Conservation (phyloP, 306 rosid species). For the Argentina anserina region DNA sequence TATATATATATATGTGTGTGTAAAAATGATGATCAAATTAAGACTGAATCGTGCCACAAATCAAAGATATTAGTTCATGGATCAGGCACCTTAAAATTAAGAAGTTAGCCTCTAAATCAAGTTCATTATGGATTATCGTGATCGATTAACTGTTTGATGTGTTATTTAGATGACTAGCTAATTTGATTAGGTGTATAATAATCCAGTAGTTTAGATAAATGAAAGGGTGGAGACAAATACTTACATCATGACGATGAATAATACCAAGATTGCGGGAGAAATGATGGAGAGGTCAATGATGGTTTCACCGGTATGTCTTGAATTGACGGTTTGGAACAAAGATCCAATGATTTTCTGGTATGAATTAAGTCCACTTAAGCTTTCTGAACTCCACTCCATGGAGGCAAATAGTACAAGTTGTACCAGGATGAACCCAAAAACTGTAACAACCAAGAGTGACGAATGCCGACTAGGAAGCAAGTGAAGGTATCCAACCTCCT, state of each 20-base stretch:
- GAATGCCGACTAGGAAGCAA: slow-evolving; percentile 34
- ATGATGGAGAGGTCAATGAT: slow-evolving; percentile 41
- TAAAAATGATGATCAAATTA: too few relatives aligned
- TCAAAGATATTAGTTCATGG: not conserved
- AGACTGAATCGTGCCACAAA: too few relatives aligned
- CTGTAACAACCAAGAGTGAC: slow-evolving; percentile 32
- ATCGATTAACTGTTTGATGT: not conserved
- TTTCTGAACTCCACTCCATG: slow-evolving; percentile 50
- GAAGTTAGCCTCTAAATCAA: too few relatives aligned
- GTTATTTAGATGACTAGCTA: not conserved
- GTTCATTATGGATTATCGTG: too few relatives aligned
- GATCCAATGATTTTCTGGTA: slow-evolving; percentile 42
- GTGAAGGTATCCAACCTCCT: slow-evolving; percentile 39
- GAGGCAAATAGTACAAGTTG: slow-evolving; percentile 31
- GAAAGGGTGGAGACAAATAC: slow-evolving; percentile 17
- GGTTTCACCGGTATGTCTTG: slow-evolving; percentile 57
- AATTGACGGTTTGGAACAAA: slow-evolving; percentile 45
- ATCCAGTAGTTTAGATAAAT: not conserved
- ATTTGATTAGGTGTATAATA: too few relatives aligned
- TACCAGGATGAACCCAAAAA: slow-evolving; percentile 39
- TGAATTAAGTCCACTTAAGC: slow-evolving; percentile 28
- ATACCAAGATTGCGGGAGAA: slow-evolving; percentile 46
- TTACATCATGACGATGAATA: slow-evolving; percentile 62
- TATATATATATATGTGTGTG: too few relatives aligned
- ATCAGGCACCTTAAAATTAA: too few relatives aligned